Evolutionary conservation across 192 early-diverging fungal genomes (phyloP), one percentile per base, ranked within the genome.

Genomic region (Haplosporangium gracile): DNA sequence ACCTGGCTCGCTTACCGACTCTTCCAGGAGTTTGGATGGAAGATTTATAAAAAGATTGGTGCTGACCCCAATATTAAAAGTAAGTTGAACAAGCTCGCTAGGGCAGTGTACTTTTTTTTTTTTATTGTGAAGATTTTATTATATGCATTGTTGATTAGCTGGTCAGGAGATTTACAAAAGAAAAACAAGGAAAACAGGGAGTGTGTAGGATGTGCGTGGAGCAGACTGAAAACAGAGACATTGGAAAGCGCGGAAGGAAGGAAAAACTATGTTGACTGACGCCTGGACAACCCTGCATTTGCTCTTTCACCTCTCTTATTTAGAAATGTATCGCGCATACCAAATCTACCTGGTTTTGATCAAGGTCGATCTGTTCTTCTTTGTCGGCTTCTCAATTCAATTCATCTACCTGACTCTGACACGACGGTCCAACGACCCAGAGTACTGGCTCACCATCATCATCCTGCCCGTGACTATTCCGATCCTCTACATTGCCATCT

Each of bases 311-410:
- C 42, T 26, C 39, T 51, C 70, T 36, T 34, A 42, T 72, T 42
- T 80, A 92, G 92, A 78, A 39, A 93, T 92, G 92, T 93, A 92
- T 79, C 91, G 93, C 47, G 88, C 88, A 53, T 97, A 96, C 85
- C 95, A 97, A 74, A 91, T 97, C 75, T 95, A 95, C 81, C 73
- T 97, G 81, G 84, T 95, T 39, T 93, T 74, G 94, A 97, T 96
- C 63, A 96, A 96, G 88, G 92, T 96, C 39, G 94, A 96, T 77
- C 88, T 96, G 38, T 95, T 96, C 82, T 96, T 96, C 72, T 95
- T 97, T 82, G 90, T 97, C 53, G 92, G 94, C 11, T 94, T 95
- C 73, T 95, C 94, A 15, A 92, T 96, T 57, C 95, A 96, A 80
- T 92, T 91, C 77, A 92, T 96, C 4, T 97, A 95, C 80, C 75